Evolutionary conservation across 768 basidiomycete genomes (phyloP).

Genomic region (Boletus huronensis): DNA sequence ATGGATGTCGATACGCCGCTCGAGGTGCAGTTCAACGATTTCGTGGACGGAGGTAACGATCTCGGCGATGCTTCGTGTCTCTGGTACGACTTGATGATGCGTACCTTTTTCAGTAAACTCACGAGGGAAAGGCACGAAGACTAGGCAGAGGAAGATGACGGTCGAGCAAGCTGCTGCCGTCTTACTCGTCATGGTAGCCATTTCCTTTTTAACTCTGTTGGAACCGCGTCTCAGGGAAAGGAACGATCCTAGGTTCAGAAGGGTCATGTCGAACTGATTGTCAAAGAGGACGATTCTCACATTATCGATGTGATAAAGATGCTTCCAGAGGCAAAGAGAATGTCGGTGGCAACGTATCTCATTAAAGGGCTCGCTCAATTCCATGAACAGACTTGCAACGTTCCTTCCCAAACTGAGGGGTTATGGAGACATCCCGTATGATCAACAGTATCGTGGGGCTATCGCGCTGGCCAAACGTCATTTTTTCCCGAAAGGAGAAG

Average conservation of each 20-base stretch:
- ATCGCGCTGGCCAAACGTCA: slow-evolving; percentile 29
- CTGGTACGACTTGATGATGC: neutral
- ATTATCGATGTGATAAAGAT: slow-evolving; percentile 23
- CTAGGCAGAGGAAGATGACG: slow-evolving; percentile 20
- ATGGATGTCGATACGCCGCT: slow-evolving; percentile 8
- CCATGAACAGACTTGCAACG: slow-evolving; percentile 18
- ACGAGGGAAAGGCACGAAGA: slow-evolving; percentile 19
- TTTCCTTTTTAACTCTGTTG: neutral
- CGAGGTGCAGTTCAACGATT: slow-evolving; percentile 26
- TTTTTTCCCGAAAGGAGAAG: slow-evolving; percentile 23
- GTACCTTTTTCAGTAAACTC: slow-evolving; percentile 18
- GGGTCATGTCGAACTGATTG: slow-evolving; percentile 22
- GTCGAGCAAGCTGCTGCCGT: slow-evolving; percentile 23
- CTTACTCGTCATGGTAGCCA: slow-evolving; percentile 22
- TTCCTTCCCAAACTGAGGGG: slow-evolving; percentile 30
- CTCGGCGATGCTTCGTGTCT: neutral
- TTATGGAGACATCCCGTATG: slow-evolving; percentile 27
- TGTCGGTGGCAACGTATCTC: slow-evolving; percentile 11
- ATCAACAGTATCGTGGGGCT: slow-evolving; percentile 26
- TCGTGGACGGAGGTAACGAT: slow-evolving; percentile 25
- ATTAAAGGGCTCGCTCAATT: neutral
- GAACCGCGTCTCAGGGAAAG: neutral
- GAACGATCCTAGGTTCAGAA: slow-evolving; percentile 22
- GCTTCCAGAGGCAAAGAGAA: slow-evolving; percentile 23
- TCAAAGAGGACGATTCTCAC: slow-evolving; percentile 9